A percentile compares a stretch with the other conserved stretches of the same genome.
Conservation (phyloP, 768 basidiomycete genomes). For the Cubamyces sp. region DNA sequence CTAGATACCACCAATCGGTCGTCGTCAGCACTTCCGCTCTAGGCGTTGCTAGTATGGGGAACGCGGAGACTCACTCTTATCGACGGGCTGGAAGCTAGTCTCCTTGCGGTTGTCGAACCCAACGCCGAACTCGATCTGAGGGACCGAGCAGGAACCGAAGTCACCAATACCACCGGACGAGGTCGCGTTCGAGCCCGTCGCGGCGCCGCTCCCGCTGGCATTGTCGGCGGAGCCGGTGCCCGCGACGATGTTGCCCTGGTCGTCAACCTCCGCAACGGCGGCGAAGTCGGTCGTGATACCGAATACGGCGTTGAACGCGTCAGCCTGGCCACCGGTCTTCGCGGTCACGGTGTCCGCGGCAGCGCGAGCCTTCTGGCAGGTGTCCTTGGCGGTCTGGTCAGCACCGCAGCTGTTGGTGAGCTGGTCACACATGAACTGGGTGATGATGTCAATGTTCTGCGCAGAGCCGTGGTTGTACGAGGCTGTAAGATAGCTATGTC, state of each 20-base stretch:
- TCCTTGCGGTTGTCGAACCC: constrained; percentile 59
- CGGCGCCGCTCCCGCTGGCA: constrained; percentile 20
- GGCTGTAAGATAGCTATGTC: constrained; percentile 28
- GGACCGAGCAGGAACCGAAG: constrained; percentile 60
- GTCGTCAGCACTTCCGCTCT: too few relatives aligned
- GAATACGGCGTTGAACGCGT: constrained; percentile 63
- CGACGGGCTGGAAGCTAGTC: constrained; percentile 56
- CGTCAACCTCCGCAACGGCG: constrained; percentile 44
- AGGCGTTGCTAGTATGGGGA: not conserved
- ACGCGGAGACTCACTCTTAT: constrained; percentile 40
- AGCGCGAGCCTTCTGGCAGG: constrained; percentile 45
- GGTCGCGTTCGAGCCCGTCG: constrained; percentile 5
- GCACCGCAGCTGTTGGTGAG: constrained; percentile 58
- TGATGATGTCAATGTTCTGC: constrained; percentile 62
- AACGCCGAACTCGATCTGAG: constrained; percentile 56
- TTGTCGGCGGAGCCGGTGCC: constrained; percentile 28
- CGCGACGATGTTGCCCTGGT: constrained; percentile 45
- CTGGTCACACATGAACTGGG: constrained; percentile 60
- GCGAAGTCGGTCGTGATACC: constrained; percentile 58
- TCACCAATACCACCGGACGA: constrained; percentile 33
- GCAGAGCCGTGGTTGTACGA: constrained; percentile 63
- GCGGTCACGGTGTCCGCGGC: constrained; percentile 32
- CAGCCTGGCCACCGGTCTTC: constrained; percentile 57
- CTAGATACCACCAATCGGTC: constrained; percentile 31
- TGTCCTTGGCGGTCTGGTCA: constrained; percentile 53